Evolutionary conservation across 352 stramenopile species (phyloP).

Genomic region (Globisporangium mamillatum): DNA sequence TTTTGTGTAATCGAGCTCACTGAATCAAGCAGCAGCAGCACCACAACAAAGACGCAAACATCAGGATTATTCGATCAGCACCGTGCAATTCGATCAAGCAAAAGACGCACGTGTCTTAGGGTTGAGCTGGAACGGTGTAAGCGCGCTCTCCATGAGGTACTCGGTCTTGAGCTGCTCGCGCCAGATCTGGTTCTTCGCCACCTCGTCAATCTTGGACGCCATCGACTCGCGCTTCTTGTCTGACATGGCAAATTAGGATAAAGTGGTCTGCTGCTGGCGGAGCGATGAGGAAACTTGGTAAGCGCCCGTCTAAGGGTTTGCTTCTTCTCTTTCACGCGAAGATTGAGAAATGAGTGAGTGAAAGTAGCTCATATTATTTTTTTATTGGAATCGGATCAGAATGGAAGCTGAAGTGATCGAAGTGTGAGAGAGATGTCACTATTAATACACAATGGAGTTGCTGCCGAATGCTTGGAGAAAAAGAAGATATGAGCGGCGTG

Average conservation of each 20-base stretch:
- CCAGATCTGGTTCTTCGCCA: slow-evolving; percentile 86
- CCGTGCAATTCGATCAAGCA: too few relatives aligned
- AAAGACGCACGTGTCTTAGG: slow-evolving; percentile 61
- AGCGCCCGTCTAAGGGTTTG: not conserved
- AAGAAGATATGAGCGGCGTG: not conserved
- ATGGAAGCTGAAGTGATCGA: not conserved
- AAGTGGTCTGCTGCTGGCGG: not conserved
- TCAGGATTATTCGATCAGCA: too few relatives aligned
- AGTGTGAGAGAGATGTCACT: not conserved
- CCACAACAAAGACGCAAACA: too few relatives aligned
- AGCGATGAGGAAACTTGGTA: not conserved
- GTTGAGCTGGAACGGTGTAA: slow-evolving; percentile 84
- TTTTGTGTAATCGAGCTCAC: slow-evolving; percentile 79
- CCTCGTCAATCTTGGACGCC: slow-evolving; percentile 82
- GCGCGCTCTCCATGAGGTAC: slow-evolving; percentile 67
- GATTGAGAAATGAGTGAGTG: slow-evolving; percentile 1
- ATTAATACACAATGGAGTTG: slow-evolving; percentile 6
- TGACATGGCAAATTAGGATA: slow-evolving; percentile 29
- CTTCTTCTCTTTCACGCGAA: not conserved
- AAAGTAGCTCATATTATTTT: not conserved
- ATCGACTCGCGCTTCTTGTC: slow-evolving; percentile 78
- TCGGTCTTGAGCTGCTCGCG: slow-evolving; percentile 85
- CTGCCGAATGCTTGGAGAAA: not conserved
- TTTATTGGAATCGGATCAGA: slow-evolving; percentile 1
- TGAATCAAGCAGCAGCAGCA: slow-evolving; percentile 15